Base-by-base conservation (phyloP, 257 asterid genomes). In the Solanum rostratum region DNA sequence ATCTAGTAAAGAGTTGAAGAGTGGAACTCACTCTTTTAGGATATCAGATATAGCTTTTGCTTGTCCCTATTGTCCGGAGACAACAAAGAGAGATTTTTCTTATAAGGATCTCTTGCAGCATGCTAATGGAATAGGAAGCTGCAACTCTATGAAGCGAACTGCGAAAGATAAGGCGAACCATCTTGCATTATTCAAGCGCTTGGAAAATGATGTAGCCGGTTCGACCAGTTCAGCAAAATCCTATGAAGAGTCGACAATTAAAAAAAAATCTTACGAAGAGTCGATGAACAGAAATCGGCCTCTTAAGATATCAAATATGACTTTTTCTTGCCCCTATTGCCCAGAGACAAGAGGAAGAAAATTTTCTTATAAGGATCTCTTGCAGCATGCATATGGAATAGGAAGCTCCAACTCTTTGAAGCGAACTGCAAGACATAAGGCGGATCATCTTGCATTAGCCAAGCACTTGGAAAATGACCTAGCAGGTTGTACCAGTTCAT, bases 61-160 rank as follows among this genome's bases (percentile, higher is more conserved):
- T 57, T 97, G 99, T 88, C 98, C 99, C 22, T 95, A 76, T 86
- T 96, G 99, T 89, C 90, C 96, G 19, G 90, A 89, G 85, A 92
- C 90, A 85, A 89, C 86, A 84, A 93, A 91, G 89, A 86, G 89
- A 30, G 93, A 86, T 86, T 93, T 78, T 85, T 86, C 62, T 52
- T 91, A 87, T 84, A 88, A 88, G 83, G 98, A 95, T 20, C 93
- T 96, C 87, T 60, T 91, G 91, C 98, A 96, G 89, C 98, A 95
- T 68, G 96, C 93, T 16, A 89, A 87, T 85, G 90, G 95, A 54
- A 89, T 97, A 63, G 93, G 93, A 50, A 89, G 53, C 52, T 88
- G 92, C 80, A 89, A 24, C 84, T 91, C 97, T 20, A 80, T 85
- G 86, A 94, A 94, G 86, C 90, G 98, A 85, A 90, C 90, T 57